Base-by-base conservation (phyloP, 139 green algal genomes). In the Chlorella sp. region DNA sequence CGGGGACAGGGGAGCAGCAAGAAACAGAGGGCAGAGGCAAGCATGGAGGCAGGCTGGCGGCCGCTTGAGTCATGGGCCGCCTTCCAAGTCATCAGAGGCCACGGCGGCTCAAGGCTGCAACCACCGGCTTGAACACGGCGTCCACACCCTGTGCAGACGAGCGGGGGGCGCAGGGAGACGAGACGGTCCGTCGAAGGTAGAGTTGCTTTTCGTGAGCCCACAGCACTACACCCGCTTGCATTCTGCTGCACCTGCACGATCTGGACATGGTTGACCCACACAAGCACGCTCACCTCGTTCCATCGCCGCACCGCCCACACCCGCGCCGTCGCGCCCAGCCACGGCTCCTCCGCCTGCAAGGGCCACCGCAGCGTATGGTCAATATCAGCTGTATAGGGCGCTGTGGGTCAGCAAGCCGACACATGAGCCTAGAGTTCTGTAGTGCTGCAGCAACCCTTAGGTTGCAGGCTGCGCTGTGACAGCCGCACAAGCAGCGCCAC, bases 101-200 rank as follows among this genome's bases (percentile, higher is more conserved):
- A 5, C 82, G 46, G n/a, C 73, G 46, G 1, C n/a, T 34, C 1
- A 86, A 51, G 11, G 82, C 82, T 62, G 81, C 36, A 0, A 86
- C 73, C 9, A 73, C 46, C 13, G 82, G 82, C 82, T 86, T 86
- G 48, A 81, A 83, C 8, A 69, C 40, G 24, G 60, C 70, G 40
- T 83, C 84, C 41, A 82, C 68, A 36, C 34, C 48, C 60, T 79
- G 82, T 24, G 72, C 4, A 19, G 32, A 4, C n/a, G 32, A 5
- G 24, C 1, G 7, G 67, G 6, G 22, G 69, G 44, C 28, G 73
- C 73, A 60, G 44, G 43, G 32, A 38, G 32, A 32, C 5, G 30
- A 40, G 13, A 70, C 13, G 8, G 3, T 7, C 13, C 3, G 13
- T 28, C 3, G 56, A 19, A 19, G 3, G 30, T 65, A 65, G 3